Conservation (phyloP, 2,329 filamentous ascomycete species). For the Annulohypoxylon truncatum region DNA sequence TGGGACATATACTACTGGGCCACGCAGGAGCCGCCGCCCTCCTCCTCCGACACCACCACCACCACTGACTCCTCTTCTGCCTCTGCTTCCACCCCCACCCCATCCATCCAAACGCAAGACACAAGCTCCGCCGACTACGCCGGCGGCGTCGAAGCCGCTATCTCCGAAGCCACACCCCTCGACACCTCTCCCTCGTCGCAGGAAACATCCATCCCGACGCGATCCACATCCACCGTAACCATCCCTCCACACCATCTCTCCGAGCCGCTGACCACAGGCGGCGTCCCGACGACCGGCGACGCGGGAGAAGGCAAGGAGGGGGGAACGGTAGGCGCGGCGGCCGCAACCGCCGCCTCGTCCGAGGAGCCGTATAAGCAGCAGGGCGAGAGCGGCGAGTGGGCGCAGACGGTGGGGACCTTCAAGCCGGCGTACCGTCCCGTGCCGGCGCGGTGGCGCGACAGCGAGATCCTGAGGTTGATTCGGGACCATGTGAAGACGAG, state of each 20-base stretch:
- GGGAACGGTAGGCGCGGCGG: background rate
- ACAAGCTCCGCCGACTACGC: constrained; percentile 60
- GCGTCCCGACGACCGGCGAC: constrained; percentile 40
- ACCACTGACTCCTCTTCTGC: constrained; percentile 38
- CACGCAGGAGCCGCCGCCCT: constrained; percentile 80
- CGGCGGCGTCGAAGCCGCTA: constrained; percentile 38
- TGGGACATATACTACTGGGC: constrained; percentile 99
- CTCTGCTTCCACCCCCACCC: constrained; percentile 29
- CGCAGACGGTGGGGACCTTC: constrained; percentile 94
- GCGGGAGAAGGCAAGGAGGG: constrained; percentile 46
- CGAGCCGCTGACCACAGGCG: constrained; percentile 46
- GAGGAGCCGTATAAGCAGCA: constrained; percentile 46
- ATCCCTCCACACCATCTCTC: constrained; percentile 9
- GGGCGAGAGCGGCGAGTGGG: constrained; percentile 81
- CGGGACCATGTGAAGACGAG: constrained; percentile 81
- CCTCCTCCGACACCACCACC: constrained; percentile 24
- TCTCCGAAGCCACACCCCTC: constrained; percentile 29
- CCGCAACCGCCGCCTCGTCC: constrained; percentile 50
- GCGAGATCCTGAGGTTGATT: constrained; percentile 80
- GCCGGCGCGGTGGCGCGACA: constrained; percentile 84
- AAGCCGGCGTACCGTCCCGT: constrained; percentile 94
- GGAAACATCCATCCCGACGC: background rate
- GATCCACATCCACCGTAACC: background rate
- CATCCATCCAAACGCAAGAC: constrained; percentile 63
- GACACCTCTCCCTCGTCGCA: background rate